Base-by-base conservation (phyloP, 2,329 filamentous ascomycete genomes). In the Teratosphaeria viscida region DNA sequence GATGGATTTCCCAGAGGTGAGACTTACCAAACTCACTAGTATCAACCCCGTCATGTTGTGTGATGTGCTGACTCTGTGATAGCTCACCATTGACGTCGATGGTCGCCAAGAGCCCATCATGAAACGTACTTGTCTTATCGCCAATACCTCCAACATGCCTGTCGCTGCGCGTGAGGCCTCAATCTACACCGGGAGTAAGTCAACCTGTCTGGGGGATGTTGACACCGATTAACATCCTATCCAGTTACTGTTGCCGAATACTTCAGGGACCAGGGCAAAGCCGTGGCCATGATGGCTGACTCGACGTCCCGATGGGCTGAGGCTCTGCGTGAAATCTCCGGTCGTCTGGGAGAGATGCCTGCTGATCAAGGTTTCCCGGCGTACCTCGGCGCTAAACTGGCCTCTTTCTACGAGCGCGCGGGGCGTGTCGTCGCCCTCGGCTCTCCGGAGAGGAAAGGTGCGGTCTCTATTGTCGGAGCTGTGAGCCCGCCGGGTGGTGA, bases 241-340 rank as follows among this genome's bases (percentile, higher is more conserved):
- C 7, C 29, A 32, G 29, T 96, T 65, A 95, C 90, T 0, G 87
- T 96, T 0, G 89, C 90, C 52, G 94, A 99, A 74, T 99, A 99
- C 72, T 97, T 97, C 81, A 84, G 94, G 66, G 94, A 99, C 72
- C 90, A 96, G 77, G 94, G 94, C 65, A 92, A 97, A 77, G 84
- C 96, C 74, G 94, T 99, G 47, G 92, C 94, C 69, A 99, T 99
- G 94, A 99, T 99, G 94, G 94, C 94, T 64, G 94, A 99, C 77
- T 97, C 94, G 16, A 89, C 92, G 57, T 99, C 94, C 58, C 91
- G 94, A 66, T 99, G 94, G 94, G 94, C 94, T 64, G 94, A 99
- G 80, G 94, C 94, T 72, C 84, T 99, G 74, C 91, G 94, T 89
- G 94, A 99, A 77, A 87, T 99, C 75, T 99, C 94, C 37, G 94